phyloP scores from a whole-genome alignment of 306 rosid genomes.

The Trifolium repens region DNA sequence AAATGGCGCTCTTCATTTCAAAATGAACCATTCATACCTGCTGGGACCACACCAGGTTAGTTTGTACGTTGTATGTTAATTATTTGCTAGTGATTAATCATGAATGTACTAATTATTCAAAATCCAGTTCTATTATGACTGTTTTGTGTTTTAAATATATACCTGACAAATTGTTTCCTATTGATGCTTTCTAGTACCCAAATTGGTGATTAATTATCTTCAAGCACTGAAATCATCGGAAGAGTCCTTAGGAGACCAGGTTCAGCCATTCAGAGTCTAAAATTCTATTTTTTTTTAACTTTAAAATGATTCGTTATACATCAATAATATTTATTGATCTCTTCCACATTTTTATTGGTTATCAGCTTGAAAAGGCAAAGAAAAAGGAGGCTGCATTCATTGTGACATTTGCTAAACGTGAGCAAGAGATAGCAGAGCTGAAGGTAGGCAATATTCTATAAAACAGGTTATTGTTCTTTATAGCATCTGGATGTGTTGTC shows the following conservation, averaged over 20 bases:
- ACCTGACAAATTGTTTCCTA: constrained; percentile 28
- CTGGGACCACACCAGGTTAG: constrained; percentile 80
- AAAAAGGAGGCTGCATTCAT: constrained; percentile 97
- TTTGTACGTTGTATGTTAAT: constrained; percentile 29
- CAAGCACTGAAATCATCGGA: constrained; percentile 82
- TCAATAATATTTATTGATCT: constrained; percentile 25
- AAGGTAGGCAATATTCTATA: constrained; percentile 66
- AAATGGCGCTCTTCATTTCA: constrained; percentile 81
- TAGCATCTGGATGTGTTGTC: constrained; percentile 29
- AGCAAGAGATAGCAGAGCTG: constrained; percentile 93
- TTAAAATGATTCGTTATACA: constrained; percentile 23
- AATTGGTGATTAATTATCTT: constrained; percentile 71
- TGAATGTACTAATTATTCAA: neutral
- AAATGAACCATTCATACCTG: constrained; percentile 70
- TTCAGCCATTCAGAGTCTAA: constrained; percentile 36
- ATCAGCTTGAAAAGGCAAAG: constrained; percentile 91
- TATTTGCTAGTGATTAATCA: constrained; percentile 16
- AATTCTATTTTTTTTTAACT: constrained; percentile 22
- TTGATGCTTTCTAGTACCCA: constrained; percentile 61
- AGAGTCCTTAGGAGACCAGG: constrained; percentile 93
- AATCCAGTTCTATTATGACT: constrained; percentile 20
- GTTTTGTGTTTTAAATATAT: constrained; percentile 12
- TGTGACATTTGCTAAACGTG: constrained; percentile 91
- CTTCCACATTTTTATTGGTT: constrained; percentile 34
- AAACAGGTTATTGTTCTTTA: constrained; percentile 12